Percentiles rank a stretch among this genome's conserved stretches.
phyloP scores from a whole-genome alignment of 106 monocot species.

The Dactylorhiza incarnata region DNA sequence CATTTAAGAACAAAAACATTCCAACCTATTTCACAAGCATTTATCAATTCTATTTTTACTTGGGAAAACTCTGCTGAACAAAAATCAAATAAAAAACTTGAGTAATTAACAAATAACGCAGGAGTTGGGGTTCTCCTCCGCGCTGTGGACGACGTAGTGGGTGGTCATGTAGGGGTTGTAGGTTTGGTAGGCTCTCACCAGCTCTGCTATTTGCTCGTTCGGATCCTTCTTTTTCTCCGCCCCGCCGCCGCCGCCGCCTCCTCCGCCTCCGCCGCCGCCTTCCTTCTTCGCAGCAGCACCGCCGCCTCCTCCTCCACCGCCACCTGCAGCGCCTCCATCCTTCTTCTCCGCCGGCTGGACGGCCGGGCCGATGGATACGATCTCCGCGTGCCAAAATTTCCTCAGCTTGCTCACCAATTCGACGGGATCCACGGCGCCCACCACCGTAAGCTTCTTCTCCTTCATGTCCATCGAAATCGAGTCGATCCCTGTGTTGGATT shows the following conservation, averaged over 20 bases:
- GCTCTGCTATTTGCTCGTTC: conserved; percentile 15
- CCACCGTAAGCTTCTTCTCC: conserved; percentile 16
- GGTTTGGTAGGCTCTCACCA: conserved; percentile 27
- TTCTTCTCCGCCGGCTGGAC: background rate
- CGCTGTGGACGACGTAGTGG: conserved; percentile 24
- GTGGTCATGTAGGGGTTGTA: conserved; percentile 20
- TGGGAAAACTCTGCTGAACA: background rate
- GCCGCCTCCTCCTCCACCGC: background rate
- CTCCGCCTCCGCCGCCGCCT: background rate
- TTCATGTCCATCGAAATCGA: conserved; percentile 19
- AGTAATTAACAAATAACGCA: conserved; percentile 19
- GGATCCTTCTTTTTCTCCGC: conserved; percentile 14
- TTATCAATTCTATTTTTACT: background rate
- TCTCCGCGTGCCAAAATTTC: conserved; percentile 12
- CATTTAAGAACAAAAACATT: background rate
- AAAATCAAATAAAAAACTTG: background rate
- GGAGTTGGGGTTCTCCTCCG: conserved; percentile 34
- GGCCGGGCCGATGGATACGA: conserved; percentile 6
- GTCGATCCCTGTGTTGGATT: conserved; percentile 7
- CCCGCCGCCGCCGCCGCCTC: conserved; percentile 10
- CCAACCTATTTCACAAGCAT: background rate
- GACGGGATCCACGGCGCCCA: conserved; percentile 13
- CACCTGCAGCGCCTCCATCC: background rate
- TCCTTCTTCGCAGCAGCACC: background rate
- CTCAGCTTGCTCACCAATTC: conserved; percentile 11